Base-by-base conservation (phyloP, 83 land plant genomes). In the Thuja plicata region DNA sequence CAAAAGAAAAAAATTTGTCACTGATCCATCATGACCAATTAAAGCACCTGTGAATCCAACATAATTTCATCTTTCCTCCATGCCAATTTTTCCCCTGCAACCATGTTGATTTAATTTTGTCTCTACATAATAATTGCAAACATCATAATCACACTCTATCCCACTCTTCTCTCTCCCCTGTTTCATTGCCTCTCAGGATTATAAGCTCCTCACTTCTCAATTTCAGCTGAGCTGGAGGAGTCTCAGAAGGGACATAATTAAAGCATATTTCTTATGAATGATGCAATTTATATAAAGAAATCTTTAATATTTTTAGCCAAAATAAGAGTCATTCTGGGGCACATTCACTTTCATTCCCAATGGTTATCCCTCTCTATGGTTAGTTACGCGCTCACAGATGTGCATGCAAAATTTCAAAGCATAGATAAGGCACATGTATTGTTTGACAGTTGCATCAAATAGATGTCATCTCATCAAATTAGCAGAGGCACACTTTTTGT, bases 91-190 rank as follows among this genome's bases (percentile, higher is more conserved):
- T 76, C 38, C 35, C 2, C 80, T 76, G 38, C 34, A 71, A n/a
- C 76, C 30, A 71, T 57, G 19, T 0, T 0, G 17, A 54, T 3
- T 15, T 15, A 54, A 54, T 12, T 54, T 54, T 15, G 27, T 8
- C 30, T 21, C n/a, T n/a, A n/a, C n/a, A n/a, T n/a, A 88, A 86
- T 97, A 97, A 76, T 97, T 97, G 92, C 95, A 97, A 85, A 82
- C 78, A 43, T 92, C 97, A 85, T 97, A 97, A 88, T 93, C 96
- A 97, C 11, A 97, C 94, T 86, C 98, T 87, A 78, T 97, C 98
- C 94, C 92, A 93, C 38, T 92, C 92, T 57, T 93, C 62, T 38
- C 92, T 92, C 93, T 90, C 79, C 10, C 92, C 89, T 0, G n/a
- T 88, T 2, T 92, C 89, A 78, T 92, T 91, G 48, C 98, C 97